A percentile compares a stretch with the other conserved stretches of the same genome.
phyloP scores from a whole-genome alignment of 2,329 filamentous ascomycete species.

The Fusarium camptoceras region DNA sequence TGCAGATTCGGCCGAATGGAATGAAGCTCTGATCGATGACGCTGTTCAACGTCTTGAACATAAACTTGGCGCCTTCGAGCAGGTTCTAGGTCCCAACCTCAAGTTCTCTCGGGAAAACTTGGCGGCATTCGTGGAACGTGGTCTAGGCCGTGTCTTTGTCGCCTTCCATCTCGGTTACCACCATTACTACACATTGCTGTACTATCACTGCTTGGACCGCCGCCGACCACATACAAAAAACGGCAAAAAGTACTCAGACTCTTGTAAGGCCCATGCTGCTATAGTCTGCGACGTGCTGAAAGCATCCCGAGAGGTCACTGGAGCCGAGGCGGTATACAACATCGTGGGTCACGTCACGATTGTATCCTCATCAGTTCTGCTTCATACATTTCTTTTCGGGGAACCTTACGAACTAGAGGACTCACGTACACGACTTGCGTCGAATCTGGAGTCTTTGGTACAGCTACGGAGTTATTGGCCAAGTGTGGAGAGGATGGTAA shows the following conservation, averaged over 20 bases:
- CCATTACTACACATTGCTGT: slow-evolving; percentile 51
- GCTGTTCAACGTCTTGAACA: slow-evolving; percentile 34
- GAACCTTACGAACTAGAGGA: slow-evolving; percentile 47
- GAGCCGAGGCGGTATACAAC: slow-evolving; percentile 49
- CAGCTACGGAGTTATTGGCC: slow-evolving; percentile 50
- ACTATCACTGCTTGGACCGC: slow-evolving; percentile 51
- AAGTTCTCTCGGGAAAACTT: slow-evolving; percentile 47
- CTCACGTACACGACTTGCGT: slow-evolving; percentile 45
- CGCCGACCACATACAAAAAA: slow-evolving; percentile 46
- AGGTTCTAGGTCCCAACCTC: slow-evolving; percentile 35
- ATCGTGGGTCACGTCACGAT: slow-evolving; percentile 52
- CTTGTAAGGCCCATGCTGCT: slow-evolving; percentile 49
- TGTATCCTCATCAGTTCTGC: slow-evolving; percentile 51
- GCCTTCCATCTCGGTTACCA: slow-evolving; percentile 53
- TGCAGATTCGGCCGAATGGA: slow-evolving; percentile 46
- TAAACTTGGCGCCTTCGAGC: slow-evolving; percentile 43
- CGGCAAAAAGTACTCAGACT: slow-evolving; percentile 46
- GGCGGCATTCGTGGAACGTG: slow-evolving; percentile 36
- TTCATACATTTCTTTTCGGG: slow-evolving; percentile 52
- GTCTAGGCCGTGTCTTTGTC: slow-evolving; percentile 49
- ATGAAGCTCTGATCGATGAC: slow-evolving; percentile 45
- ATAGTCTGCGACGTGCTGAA: slow-evolving; percentile 48
- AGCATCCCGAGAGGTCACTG: slow-evolving; percentile 40
- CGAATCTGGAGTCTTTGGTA: slow-evolving; percentile 50
- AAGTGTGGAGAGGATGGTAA: slow-evolving; percentile 52